A percentile compares a stretch with the other conserved stretches of the same genome.
These are phyloP conservation scores for Picochlorum sp. DNA, from an alignment of 139 green algal genomes.

Conservation along the genomic window DNA sequence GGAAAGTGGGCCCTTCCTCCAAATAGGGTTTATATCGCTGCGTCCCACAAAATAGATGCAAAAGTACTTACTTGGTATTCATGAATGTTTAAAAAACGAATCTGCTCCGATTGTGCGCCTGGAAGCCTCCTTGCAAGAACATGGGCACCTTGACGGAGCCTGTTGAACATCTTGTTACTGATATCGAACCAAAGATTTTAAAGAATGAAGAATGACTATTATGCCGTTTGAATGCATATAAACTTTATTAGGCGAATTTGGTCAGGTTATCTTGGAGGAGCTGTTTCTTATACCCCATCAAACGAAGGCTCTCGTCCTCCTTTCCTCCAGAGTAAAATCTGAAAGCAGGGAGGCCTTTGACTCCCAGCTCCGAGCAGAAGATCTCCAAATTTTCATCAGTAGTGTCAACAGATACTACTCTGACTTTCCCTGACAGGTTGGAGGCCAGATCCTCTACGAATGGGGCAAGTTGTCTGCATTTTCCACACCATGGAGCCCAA, in stretches of 20 bases:
- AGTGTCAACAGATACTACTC: constrained; percentile 69
- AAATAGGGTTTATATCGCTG: too few relatives aligned
- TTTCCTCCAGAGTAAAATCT: constrained; percentile 67
- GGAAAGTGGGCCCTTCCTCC: too few relatives aligned
- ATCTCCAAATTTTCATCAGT: constrained; percentile 49
- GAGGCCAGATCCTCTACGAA: constrained; percentile 58
- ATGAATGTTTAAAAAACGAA: constrained; percentile 85
- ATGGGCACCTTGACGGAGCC: neutral
- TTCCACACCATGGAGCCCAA: constrained; percentile 43
- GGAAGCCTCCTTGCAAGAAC: neutral
- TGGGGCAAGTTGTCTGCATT: constrained; percentile 65
- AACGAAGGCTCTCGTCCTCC: constrained; percentile 31
- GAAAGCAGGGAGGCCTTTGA: constrained; percentile 66
- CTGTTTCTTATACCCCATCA: constrained; percentile 72
- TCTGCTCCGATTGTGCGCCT: constrained; percentile 26
- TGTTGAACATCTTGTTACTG: constrained; percentile 2
- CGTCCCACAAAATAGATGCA: too few relatives aligned
- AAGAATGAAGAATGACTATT: too few relatives aligned
- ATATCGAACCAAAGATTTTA: too few relatives aligned
- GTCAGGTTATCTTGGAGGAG: neutral
- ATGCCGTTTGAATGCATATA: neutral
- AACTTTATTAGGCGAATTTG: neutral
- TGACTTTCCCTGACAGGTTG: constrained; percentile 49
- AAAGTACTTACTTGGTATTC: constrained; percentile 79
- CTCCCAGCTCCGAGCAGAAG: constrained; percentile 41